Percentiles rank a stretch among this genome's conserved stretches.
Conservation (phyloP, 116 monocot genomes). For the Iris pallida region DNA sequence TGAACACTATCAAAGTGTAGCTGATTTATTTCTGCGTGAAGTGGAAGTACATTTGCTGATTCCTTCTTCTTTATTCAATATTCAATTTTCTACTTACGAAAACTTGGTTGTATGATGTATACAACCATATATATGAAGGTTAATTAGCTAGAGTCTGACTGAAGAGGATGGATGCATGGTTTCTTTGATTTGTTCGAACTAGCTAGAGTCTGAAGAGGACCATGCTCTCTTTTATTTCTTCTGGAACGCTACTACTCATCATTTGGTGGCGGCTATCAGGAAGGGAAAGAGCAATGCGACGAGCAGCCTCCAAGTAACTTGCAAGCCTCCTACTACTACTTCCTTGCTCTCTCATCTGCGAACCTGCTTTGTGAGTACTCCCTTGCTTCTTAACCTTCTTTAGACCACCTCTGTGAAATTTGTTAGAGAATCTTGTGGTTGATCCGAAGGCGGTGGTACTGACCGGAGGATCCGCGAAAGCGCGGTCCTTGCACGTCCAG, state of each 20-base stretch:
- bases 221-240: constrained; percentile 19
- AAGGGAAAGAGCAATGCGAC: constrained; percentile 19
- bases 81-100: too few species aligned
- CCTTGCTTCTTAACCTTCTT: neutral
- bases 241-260: constrained; percentile 9
- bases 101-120: too few species aligned
- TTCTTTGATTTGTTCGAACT: too few species aligned
- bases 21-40: too few species aligned
- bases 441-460: neutral
- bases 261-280: constrained; percentile 7
- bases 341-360: too few species aligned
- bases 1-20: too few species aligned
- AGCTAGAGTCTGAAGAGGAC: constrained; percentile 10
- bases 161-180: too few species aligned
- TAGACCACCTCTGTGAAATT: neutral
- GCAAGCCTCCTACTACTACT: constrained; percentile 2
- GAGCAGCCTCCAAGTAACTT: constrained; percentile 32
- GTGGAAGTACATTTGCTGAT: too few species aligned
- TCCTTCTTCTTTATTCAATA: too few species aligned
- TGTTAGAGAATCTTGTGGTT: neutral
- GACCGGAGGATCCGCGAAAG: constrained; percentile 13
- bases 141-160: too few species aligned
- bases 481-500: constrained; percentile 31
- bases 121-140: too few species aligned
- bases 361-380: neutral